These are phyloP conservation scores for Phyllosticta citriasiana DNA, from an alignment of 2,329 filamentous ascomycete genomes.

Conservation along the genomic window DNA sequence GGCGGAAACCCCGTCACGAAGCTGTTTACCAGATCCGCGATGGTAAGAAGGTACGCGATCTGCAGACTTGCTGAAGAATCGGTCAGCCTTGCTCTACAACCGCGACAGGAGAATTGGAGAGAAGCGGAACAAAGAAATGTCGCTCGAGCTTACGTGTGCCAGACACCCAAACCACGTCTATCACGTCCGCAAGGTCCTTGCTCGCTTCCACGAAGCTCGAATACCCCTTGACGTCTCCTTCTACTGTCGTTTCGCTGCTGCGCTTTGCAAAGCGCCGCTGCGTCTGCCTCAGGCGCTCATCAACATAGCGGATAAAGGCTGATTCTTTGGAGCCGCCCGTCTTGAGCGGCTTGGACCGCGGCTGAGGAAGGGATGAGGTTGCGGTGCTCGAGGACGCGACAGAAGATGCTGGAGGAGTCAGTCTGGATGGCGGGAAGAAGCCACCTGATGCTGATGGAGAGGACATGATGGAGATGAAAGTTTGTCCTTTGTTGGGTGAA, in stretches of 20 bases:
- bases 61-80: slow-evolving; percentile 57
- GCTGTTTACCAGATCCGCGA: slow-evolving; percentile 62
- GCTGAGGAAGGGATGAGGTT: slow-evolving; percentile 39
- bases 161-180: slow-evolving; percentile 78
- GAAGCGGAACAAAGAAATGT: not conserved
- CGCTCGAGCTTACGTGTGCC: slow-evolving; percentile 60
- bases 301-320: slow-evolving; percentile 47
- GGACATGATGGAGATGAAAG: not conserved
- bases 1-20: slow-evolving; percentile 66
- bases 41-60: slow-evolving; percentile 69
- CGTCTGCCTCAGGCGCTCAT: slow-evolving; percentile 41
- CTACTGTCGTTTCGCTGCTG: slow-evolving; percentile 12
- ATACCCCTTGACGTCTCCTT: slow-evolving; percentile 40
- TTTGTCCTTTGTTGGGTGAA: not conserved
- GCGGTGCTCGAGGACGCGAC: slow-evolving; percentile 31
- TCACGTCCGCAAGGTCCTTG: slow-evolving; percentile 60
- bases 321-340: slow-evolving; percentile 50
- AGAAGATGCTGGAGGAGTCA: slow-evolving; percentile 37
- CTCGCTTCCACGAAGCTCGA: slow-evolving; percentile 59
- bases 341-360: slow-evolving; percentile 42
- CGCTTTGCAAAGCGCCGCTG: slow-evolving; percentile 46
- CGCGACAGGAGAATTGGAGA: not conserved
- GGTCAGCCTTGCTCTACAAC: slow-evolving; percentile 6
- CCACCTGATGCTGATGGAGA: not conserved
- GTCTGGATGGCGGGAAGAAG: slow-evolving; percentile 2